phyloP scores from a whole-genome alignment of 2,329 filamentous ascomycete species.

The Thielaviopsis populi region DNA sequence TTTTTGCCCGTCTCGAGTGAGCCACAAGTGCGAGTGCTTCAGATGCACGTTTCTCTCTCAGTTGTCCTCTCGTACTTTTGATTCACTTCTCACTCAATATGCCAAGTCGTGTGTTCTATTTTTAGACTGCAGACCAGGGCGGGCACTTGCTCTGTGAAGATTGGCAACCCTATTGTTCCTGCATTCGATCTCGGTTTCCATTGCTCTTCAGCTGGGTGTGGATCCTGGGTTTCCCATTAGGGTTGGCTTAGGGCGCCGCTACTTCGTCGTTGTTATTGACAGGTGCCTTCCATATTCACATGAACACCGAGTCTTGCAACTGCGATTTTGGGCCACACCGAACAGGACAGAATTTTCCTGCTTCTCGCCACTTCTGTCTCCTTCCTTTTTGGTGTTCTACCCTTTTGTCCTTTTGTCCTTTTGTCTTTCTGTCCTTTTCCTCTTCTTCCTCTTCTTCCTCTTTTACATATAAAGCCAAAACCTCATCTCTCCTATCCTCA shows the following conservation, averaged over 20 bases:
- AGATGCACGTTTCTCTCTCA: too few relatives aligned
- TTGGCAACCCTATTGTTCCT: conserved; percentile 5
- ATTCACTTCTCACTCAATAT: neutral
- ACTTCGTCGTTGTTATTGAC: neutral
- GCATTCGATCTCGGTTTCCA: neutral
- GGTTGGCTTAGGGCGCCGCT: neutral
- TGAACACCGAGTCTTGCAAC: neutral
- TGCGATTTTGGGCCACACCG: neutral
- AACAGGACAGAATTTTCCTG: neutral
- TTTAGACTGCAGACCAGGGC: neutral
- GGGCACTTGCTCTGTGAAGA: neutral
- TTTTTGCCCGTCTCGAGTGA: too few relatives aligned
- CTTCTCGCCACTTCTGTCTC: neutral
- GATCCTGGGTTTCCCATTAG: neutral
- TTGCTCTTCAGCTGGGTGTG: neutral
- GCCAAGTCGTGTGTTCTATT: neutral
- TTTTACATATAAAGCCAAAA: too few relatives aligned
- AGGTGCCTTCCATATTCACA: neutral
- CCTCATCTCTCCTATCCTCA: neutral
- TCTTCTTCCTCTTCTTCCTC: neutral
- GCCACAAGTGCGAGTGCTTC: too few relatives aligned
- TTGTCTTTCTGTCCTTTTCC: neutral
- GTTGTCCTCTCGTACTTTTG: neutral
- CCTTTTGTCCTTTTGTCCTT: neutral
- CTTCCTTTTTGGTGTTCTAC: neutral